These are phyloP conservation scores for Fusarium sp. DNA, from an alignment of 2,329 filamentous ascomycete species.

Conservation along the genomic window DNA sequence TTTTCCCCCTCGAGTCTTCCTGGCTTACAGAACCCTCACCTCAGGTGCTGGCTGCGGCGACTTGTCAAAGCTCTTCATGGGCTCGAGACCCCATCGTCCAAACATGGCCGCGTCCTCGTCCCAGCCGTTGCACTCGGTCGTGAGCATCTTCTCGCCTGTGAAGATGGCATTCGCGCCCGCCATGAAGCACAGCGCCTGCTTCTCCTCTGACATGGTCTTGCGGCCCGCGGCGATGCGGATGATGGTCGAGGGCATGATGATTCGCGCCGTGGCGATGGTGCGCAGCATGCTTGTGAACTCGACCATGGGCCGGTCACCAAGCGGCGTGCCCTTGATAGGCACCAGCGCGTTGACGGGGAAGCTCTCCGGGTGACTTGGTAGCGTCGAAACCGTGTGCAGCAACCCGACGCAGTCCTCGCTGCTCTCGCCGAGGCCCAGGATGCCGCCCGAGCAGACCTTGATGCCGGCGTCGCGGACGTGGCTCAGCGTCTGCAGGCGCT, in stretches of 20 bases:
- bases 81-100: constrained; percentile 80
- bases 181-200: constrained; percentile 90
- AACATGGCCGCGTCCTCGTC: constrained; percentile 90
- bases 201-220: constrained; percentile 86
- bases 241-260: constrained; percentile 86
- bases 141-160: constrained; percentile 95
- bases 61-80: constrained; percentile 72
- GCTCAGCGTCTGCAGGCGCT: constrained; percentile 80
- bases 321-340: constrained; percentile 88
- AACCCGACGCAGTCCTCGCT: constrained; percentile 83
- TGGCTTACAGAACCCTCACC: constrained; percentile 40
- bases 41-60: constrained; percentile 43
- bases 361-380: constrained; percentile 86
- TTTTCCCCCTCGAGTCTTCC: neutral
- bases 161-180: constrained; percentile 95
- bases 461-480: constrained; percentile 88
- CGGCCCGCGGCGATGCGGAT: constrained; percentile 87
- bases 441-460: constrained; percentile 90
- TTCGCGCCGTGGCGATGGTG: constrained; percentile 83
- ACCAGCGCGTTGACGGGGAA: constrained; percentile 94
- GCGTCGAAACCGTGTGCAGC: constrained; percentile 81
- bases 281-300: constrained; percentile 82
- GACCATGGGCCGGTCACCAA: constrained; percentile 78
- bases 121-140: constrained; percentile 90
- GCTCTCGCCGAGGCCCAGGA: constrained; percentile 84